Base-by-base conservation (phyloP, 495 filamentous ascomycete species). In the Penicillium roqueforti region DNA sequence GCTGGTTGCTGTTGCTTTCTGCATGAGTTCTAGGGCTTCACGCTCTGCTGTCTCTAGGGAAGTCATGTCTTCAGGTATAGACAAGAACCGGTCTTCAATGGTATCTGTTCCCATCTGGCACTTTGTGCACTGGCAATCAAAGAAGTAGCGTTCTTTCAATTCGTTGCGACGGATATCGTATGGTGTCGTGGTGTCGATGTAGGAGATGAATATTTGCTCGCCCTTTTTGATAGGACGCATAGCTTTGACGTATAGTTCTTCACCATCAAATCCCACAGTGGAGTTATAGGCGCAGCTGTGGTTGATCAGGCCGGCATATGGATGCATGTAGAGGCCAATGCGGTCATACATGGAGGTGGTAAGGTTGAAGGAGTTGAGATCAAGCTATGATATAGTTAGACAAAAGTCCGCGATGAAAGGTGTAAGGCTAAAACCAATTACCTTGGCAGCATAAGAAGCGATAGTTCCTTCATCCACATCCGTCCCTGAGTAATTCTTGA, bases 271-370 rank as follows among this genome's bases (percentile, higher is more conserved):
- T 13, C 81, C 75, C 29, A 87, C 74, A 13, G 79, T 72, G n/a
- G 82, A 75, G 54, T 88, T 91, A 26, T 84, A 84, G 32, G 78
- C 72, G 67, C 88, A 90, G 47, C 81, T 86, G 69, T 91, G 88
- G 64, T 90, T 90, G 58, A 85, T 76, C 10, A 76, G 60, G 36
- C 80, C 72, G 0, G 80, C 76, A 5, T 78, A 66, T 1, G 82
- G 74, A 49, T 87, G 83, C 34, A 89, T 58, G 39, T 77, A 81
- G 10, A 84, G 70, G 11, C 87, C 87, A 38, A 87, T 70, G 3
- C 80, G 74, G 47, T 85, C 83, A 34, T 82, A 79, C 3, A 76
- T 68, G 13, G 76, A 68, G 6, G 78, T 83, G 11, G 80, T 77
- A 8, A 88, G 64, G n/a, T 83, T 83, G 53, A 86, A 75, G 6